Evolutionary conservation across 2,329 filamentous ascomycete species (phyloP).

Genomic region (Fusarium liriodendri): DNA sequence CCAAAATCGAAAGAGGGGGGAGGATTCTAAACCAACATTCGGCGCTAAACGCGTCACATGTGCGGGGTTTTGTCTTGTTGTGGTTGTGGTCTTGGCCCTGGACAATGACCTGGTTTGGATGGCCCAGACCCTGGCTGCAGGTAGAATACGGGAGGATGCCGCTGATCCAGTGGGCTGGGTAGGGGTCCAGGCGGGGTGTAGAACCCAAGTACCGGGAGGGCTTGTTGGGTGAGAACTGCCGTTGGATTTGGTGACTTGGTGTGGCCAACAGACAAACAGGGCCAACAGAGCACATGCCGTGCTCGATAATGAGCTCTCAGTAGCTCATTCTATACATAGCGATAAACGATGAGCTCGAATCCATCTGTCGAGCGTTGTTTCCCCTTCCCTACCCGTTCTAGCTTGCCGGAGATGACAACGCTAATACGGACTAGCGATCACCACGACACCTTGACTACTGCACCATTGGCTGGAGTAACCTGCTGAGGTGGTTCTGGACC

Average conservation of each 20-base stretch:
- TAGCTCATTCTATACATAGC: not conserved
- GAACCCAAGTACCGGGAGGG: not conserved
- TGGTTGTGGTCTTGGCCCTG: not conserved
- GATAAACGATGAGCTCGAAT: not conserved
- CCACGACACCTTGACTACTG: not conserved
- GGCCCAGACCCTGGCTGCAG: not conserved
- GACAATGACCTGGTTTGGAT: not conserved
- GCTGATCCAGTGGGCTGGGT: not conserved
- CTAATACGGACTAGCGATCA: slow-evolving; percentile 13
- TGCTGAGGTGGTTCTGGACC: not conserved
- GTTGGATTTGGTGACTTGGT: not conserved
- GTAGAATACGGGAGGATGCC: not conserved
- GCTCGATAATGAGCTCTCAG: not conserved
- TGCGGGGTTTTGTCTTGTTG: not conserved
- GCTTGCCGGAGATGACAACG: slow-evolving; percentile 16
- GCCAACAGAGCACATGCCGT: not conserved
- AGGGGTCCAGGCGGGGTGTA: not conserved
- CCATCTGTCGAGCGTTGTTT: not conserved
- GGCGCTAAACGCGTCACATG: not conserved
- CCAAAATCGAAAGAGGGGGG: not conserved
- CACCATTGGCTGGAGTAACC: not conserved
- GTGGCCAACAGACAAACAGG: not conserved
- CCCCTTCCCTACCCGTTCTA: not conserved
- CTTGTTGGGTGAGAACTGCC: not conserved
- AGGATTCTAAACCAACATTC: not conserved